Conservation (phyloP, 345 rosid genomes). For the Sapria himalayana region DNA sequence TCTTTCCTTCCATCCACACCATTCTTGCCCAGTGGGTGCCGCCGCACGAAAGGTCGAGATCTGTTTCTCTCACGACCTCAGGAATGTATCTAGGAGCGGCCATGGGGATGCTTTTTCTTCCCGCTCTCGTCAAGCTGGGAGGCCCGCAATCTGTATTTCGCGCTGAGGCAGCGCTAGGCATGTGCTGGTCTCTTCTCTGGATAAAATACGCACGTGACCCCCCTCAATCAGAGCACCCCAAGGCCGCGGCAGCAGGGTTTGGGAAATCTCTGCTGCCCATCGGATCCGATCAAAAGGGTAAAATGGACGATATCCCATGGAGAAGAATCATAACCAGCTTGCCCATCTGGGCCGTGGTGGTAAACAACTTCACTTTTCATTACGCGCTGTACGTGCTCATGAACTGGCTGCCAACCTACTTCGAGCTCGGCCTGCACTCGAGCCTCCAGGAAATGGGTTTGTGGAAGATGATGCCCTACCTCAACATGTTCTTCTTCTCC, state of each 20-base stretch:
- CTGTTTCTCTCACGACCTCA: slow-evolving; percentile 84
- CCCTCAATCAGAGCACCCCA: slow-evolving; percentile 74
- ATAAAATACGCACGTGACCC: slow-evolving; percentile 63
- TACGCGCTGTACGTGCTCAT: slow-evolving; percentile 81
- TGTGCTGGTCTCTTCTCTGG: slow-evolving; percentile 80
- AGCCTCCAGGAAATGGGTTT: slow-evolving; percentile 96
- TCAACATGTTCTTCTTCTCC: slow-evolving; percentile 93
- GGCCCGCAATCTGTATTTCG: slow-evolving; percentile 83
- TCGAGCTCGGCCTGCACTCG: slow-evolving; percentile 71
- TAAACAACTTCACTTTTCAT: slow-evolving; percentile 86
- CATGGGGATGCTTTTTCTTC: slow-evolving; percentile 83
- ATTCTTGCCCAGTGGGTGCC: slow-evolving; percentile 99
- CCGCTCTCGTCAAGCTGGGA: slow-evolving; percentile 57
- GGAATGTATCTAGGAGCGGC: slow-evolving; percentile 99
- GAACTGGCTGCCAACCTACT: slow-evolving; percentile 94
- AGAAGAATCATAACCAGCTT: slow-evolving; percentile 47
- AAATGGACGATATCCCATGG: slow-evolving; percentile 71
- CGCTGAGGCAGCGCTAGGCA: slow-evolving; percentile 77
- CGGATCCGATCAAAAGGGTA: slow-evolving; percentile 36
- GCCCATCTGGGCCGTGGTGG: slow-evolving; percentile 88
- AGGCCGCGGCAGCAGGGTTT: slow-evolving; percentile 76
- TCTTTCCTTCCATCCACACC: slow-evolving; percentile 88
- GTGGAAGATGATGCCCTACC: slow-evolving; percentile 90
- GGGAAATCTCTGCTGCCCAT: slow-evolving; percentile 58
- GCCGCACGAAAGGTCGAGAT: slow-evolving; percentile 92